phyloP scores from a whole-genome alignment of 345 rosid species.

The Cardiospermum halicacabum region DNA sequence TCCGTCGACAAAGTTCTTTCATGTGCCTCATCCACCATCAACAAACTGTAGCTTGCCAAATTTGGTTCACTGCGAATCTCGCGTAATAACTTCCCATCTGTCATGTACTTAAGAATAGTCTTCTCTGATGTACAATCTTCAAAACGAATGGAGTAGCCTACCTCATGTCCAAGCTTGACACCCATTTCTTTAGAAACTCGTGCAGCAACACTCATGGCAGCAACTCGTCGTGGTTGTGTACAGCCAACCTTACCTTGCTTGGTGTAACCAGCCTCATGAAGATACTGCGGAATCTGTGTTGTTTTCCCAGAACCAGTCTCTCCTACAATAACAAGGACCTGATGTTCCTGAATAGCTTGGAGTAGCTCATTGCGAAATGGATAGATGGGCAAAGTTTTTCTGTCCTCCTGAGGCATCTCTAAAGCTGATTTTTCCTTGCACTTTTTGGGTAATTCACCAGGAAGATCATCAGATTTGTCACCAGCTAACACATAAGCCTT shows the following conservation, averaged over 20 bases:
- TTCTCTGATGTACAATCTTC: constrained; percentile 97
- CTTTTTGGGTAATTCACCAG: constrained; percentile 33
- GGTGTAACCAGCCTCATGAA: constrained; percentile 94
- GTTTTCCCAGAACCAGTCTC: constrained; percentile 99
- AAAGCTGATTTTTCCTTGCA: constrained; percentile 53
- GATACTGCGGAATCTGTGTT: constrained; percentile 96
- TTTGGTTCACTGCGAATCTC: constrained; percentile 94
- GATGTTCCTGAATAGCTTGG: constrained; percentile 62
- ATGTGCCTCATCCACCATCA: constrained; percentile 98
- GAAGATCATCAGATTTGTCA: constrained; percentile 54
- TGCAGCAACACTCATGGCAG: constrained; percentile 98
- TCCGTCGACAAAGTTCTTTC: constrained; percentile 97
- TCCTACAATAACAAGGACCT: constrained; percentile 96
- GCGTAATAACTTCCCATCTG: constrained; percentile 91
- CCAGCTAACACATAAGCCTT: constrained; percentile 77
- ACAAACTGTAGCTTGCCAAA: constrained; percentile 81
- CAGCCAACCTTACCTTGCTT: constrained; percentile 87
- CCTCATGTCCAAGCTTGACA: constrained; percentile 95
- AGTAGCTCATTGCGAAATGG: constrained; percentile 77
- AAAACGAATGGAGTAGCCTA: constrained; percentile 93
- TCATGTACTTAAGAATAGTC: constrained; percentile 87
- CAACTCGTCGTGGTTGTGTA: constrained; percentile 92
- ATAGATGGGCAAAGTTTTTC: constrained; percentile 81
- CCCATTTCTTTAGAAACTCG: constrained; percentile 99
- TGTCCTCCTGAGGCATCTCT: constrained; percentile 85